Base-by-base conservation (phyloP, 2,329 filamentous ascomycete genomes). In the Colletotrichum phormii region DNA sequence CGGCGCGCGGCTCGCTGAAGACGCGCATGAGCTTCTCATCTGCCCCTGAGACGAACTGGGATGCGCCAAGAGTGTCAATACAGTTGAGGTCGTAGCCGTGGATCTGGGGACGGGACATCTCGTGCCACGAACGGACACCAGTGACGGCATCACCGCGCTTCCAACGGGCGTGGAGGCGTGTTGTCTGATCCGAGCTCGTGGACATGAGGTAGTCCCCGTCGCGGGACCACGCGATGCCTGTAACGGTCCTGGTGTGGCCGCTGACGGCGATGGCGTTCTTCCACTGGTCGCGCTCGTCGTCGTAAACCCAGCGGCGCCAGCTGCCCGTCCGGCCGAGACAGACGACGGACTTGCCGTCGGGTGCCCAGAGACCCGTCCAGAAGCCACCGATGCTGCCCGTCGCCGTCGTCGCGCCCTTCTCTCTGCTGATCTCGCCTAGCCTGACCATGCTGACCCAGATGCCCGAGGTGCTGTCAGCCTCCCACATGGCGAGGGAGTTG, bases 31-130 rank as follows among this genome's bases (percentile, higher is more conserved):
- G 90, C 83, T 99, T 99, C 85, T 99, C 97, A 76, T 99, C 97
- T 3, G 97, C 97, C 7, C 97, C 97, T 2, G 95, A 97, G 26
- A 98, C 93, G 80, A 99, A 99, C 76, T 92, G 93, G 8, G 90
- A 88, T 8, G 89, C 82, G 8, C 90, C 91, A 5, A 98, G 86
- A 0, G 91, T 89, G 78, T 95, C 93, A 75, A 98, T 92, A 81
- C 97, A 98, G 85, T 98, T 99, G 67, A 99, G 88, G 81, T 99
- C 96, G 81, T 99, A 99, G 49, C 97, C 97, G 81, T 99, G 97
- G 75, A 99, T 99, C 81, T 99, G 97, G 4, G 97, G 97, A 62
- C 97, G 89, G 1, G 95, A 93, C 86, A 98, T 95, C 81, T 99
- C 97, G 82, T 98, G 96, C 97, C 97, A 99, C 12, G 94, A 95